phyloP scores from a whole-genome alignment of 2,329 filamentous ascomycete genomes.

The Fusarium subtropicale region DNA sequence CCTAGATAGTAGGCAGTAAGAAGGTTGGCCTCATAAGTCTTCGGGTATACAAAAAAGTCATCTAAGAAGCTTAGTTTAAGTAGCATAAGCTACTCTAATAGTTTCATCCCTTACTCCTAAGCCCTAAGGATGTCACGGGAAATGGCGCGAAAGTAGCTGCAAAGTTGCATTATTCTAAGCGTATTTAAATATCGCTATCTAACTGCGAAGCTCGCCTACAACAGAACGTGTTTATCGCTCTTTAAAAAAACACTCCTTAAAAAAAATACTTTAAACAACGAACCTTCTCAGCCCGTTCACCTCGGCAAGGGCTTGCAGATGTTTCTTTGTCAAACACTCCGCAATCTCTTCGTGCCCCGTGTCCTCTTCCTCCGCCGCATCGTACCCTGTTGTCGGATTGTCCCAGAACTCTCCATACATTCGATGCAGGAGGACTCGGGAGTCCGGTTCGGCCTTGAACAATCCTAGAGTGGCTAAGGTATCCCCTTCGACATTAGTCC shows the following conservation, averaged over 20 bases:
- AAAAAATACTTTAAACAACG: no score
- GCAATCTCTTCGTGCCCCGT: not conserved
- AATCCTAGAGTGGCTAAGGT: not conserved
- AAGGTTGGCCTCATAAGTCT: no score
- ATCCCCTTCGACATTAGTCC: not conserved
- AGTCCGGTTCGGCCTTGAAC: conserved; percentile 46
- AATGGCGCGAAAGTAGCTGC: no score
- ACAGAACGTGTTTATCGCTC: not conserved
- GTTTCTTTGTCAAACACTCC: not conserved
- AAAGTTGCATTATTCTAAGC: not conserved
- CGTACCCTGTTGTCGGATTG: not conserved
- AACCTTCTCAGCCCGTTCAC: not conserved
- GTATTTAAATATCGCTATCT: not conserved
- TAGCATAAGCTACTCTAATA: no score
- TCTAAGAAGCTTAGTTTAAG: no score
- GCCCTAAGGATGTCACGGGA: no score
- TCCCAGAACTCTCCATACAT: conserved; percentile 31
- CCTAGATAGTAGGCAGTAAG: no score
- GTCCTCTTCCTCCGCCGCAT: not conserved
- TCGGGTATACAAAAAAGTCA: no score
- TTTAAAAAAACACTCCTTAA: not conserved
- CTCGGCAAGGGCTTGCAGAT: not conserved
- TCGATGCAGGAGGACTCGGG: conserved; percentile 52
- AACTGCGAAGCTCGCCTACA: not conserved
- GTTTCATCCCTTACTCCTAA: no score